Evolutionary conservation across 331 rosid species (phyloP), one percentile per base, ranked within the genome.

Genomic region (Quercus lobata): DNA sequence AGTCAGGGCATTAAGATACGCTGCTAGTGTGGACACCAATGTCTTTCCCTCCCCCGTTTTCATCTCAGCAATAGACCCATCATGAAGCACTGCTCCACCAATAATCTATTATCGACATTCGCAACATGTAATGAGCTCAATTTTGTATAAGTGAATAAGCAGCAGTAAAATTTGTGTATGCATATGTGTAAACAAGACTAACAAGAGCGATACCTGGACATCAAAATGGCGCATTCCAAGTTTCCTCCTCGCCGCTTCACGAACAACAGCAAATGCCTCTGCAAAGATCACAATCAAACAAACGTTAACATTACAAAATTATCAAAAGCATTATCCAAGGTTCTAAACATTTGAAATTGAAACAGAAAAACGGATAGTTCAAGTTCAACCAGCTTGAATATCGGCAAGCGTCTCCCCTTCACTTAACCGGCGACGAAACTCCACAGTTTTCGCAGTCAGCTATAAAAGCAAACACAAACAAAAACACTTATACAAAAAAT

Each of bases 141-240:
- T 6, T 6, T 21, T 41, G 27, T 25, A 72, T 69, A 62, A 63
- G 57, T 21, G 30, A 78, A 68, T 35, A 27, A 19, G 72, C 27
- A 52, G 30, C 21, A 53, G 77, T 61, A 81, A 25, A 37, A 72
- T 21, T 53, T 58, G 61, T 1, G 37, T 7, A 21, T 52, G 46
- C 54, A 63, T 44, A n/a, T 57, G 29, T 18, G 19, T 37, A 29
- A 1, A 25, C 53, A 52, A 3, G 75, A 76, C 49, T 41, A 41
- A 57, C 54, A 70, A 76, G 49, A 82, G 41, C 25, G 72, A 77
- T 57, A 91, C 99, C 97, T 95, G 99, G 69, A 95, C 99, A 87
- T 95, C 98, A 27, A 95, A 95, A 83, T 95, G 99, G 22, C 98
- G 97, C 99, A 95, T 95, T 70, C 99, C 93, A 71, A 95, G 98